Base-by-base conservation (phyloP, 2,329 filamentous ascomycete species). In the Xylaria digitata region DNA sequence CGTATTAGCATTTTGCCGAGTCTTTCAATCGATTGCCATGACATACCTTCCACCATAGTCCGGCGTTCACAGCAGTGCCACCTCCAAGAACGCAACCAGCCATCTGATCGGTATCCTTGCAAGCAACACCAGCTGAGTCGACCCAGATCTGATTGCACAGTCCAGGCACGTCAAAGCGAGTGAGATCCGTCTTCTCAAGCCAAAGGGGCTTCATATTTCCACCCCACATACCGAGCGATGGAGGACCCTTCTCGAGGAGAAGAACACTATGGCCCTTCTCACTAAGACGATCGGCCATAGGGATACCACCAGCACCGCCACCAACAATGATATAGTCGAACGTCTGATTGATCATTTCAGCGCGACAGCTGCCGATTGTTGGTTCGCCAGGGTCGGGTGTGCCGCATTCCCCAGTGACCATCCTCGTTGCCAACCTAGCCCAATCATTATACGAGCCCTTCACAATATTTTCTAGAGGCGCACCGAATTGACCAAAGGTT, bases 81-180 rank as follows among this genome's bases (percentile, higher is more conserved):
- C 90, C 90, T 59, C 90, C 90, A 6, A 92, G 84, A 46, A 92
- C 83, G 71, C 90, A 92, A 13, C 89, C 90, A n/a, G 89, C 88
- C 88, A 92, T 92, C 73, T 90, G 87, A 70, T 90, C 89, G 11
- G 87, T 89, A 76, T 92, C 90, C 5, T 83, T 84, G 78, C 90
- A 93, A 50, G 87, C 87, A 70, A 91, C 88, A 42, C 88, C 89
- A 5, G 82, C 81, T 13, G 87, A 88, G 74, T 90, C 85, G 7
- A 83, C 80, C 86, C 89, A 91, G 72, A 92, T 90, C 78, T 91
- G 83, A 76, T 92, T 92, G 78, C 88, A 91, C 66, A 92, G 85
- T 63, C 89, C 89, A 0, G 90, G 90, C 9, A 92, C 86, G 73
- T 92, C 90, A 73, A 92, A 92, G 56, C 90, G 88, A 3, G 90